These are phyloP conservation scores for Forsythia viridissima DNA, from an alignment of 257 asterid genomes.

Conservation along the genomic window DNA sequence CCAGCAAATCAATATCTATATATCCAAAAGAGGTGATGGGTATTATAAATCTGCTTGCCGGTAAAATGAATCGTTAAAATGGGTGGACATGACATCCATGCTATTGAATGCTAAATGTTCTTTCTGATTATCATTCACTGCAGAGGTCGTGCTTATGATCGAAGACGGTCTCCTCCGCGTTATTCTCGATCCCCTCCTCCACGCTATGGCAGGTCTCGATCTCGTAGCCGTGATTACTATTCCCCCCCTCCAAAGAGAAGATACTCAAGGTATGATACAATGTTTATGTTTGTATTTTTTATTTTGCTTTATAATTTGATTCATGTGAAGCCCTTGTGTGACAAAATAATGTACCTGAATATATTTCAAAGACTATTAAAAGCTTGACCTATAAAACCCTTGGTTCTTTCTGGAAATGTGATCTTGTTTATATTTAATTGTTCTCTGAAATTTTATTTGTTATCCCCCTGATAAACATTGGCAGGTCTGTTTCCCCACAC, in stretches of 20 bases:
- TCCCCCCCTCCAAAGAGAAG: constrained; percentile 74
- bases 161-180: constrained; percentile 80
- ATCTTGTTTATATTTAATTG: background rate
- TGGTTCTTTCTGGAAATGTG: background rate
- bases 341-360: background rate
- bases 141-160: constrained; percentile 71
- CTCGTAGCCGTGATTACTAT: constrained; percentile 69
- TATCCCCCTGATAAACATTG: background rate
- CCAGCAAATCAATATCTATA: background rate
- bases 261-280: constrained; percentile 57
- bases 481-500: constrained; percentile 76
- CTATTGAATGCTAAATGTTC: background rate
- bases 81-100: background rate
- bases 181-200: constrained; percentile 85
- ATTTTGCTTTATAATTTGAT: background rate
- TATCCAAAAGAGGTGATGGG: background rate
- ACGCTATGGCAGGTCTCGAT: constrained; percentile 57
- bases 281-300: background rate
- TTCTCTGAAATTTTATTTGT: too few species aligned
- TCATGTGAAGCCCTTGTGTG: background rate
- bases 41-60: background rate
- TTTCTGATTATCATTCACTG: background rate
- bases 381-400: too few species aligned
- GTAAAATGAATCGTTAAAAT: background rate
- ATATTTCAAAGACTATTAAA: background rate